Base-by-base conservation (phyloP, 306 rosid species). In the Sophora flavescens region DNA sequence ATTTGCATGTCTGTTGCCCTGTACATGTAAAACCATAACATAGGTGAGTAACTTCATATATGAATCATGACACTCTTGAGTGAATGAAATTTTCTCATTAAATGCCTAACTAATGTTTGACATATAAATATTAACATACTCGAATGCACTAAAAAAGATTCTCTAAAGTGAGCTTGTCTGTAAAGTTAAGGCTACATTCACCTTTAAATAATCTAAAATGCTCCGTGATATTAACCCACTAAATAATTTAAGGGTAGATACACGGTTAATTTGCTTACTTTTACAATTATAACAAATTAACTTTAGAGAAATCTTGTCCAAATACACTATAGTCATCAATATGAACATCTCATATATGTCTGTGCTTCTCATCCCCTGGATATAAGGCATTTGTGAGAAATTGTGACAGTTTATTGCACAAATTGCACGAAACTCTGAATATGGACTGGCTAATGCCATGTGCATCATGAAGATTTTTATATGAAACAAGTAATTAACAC, bases 1-100 rank as follows among this genome's bases (percentile, higher is more conserved):
- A 75, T 90, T 88, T 47, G 91, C 80, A 63, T 90, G 88, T 60
- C 95, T 77, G 14, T 86, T 85, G 5, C 87, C 97, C 97, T 90
- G 96, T 36, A 77, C 45, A 64, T 15, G 59, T 17, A 35, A 45
- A 73, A 84, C 35, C 63, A 51, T 39, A 64, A 44, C 66, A 77
- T 58, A 3, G 10, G 63, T 74, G 39, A 80, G 66, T 8, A 42
- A 66, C 57, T 57, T 80, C 5, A 45, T 8, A 22, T 22, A 13
- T 3, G n/a, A 63, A 47, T 15, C 33, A 26, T 52, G 15, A 75
- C 16, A 3, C 15, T 60, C 47, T 12, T 42, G 26, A 9, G 60
- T 8, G 44, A 26, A 56, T 41, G 14, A 22, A 13, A 12, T 3
- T 0, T 59, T 7, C 12, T 22, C 4, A 13, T 38, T 17, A 36